phyloP scores from a whole-genome alignment of 176 grass and related monocot genomes.

The Chloris gayana region DNA sequence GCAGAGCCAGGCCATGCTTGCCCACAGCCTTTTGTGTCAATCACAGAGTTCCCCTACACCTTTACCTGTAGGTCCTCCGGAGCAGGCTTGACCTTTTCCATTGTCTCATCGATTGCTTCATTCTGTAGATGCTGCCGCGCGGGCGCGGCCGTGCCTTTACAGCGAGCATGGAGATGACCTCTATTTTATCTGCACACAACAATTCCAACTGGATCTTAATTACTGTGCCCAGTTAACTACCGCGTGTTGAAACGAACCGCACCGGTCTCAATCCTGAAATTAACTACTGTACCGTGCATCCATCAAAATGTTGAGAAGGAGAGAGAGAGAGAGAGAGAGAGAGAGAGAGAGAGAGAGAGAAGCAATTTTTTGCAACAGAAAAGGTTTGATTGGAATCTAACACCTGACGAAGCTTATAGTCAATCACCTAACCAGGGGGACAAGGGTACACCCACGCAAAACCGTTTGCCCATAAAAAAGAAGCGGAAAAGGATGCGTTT shows the following conservation, averaged over 20 bases:
- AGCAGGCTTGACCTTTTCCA: conserved; percentile 12
- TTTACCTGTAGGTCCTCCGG: conserved; percentile 26
- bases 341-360: background rate
- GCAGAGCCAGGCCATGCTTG: background rate
- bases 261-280: background rate
- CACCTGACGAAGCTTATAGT: background rate
- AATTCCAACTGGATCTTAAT: background rate
- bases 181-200: background rate
- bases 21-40: conserved; percentile 24
- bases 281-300: no score
- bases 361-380: background rate
- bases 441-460: background rate
- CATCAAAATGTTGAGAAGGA: background rate
- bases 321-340: no score
- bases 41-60: background rate
- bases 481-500: background rate
- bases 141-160: background rate
- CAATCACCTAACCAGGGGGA: background rate
- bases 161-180: background rate
- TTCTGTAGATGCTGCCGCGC: conserved; percentile 11
- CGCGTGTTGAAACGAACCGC: no score
- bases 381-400: background rate
- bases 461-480: background rate
- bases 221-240: no score
- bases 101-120: conserved; percentile 22